Evolutionary conservation across 2,329 filamentous ascomycete species (phyloP).

Genomic region (Madurella mycetomatis): DNA sequence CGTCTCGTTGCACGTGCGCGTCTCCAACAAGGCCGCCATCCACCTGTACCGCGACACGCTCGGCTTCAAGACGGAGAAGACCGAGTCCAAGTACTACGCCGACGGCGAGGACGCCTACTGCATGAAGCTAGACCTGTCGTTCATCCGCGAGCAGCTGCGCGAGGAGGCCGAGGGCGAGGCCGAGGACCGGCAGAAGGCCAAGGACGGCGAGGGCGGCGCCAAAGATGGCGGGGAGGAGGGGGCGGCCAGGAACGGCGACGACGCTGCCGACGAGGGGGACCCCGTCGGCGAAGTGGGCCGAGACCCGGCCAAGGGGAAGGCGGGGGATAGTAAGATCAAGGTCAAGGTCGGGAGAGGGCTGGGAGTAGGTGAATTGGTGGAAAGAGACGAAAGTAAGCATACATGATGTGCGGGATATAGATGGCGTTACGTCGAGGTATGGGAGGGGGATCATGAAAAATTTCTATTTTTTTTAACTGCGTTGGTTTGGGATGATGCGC

Average conservation of each 20-base stretch:
- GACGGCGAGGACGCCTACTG: slow-evolving; percentile 94
- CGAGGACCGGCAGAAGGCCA: slow-evolving; percentile 27
- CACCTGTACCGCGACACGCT: slow-evolving; percentile 91
- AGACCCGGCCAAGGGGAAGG: slow-evolving; percentile 34
- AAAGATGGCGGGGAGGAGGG: neutral
- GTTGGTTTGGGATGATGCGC: too few relatives aligned
- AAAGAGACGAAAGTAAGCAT: slow-evolving; percentile 60
- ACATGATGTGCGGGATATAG: neutral
- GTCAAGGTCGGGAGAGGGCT: slow-evolving; percentile 78
- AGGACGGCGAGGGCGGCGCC: slow-evolving; percentile 8
- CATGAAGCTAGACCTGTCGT: slow-evolving; percentile 82
- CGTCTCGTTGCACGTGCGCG: slow-evolving; percentile 91
- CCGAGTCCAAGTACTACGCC: slow-evolving; percentile 88
- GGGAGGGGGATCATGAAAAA: too few relatives aligned
- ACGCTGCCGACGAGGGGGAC: slow-evolving; percentile 60
- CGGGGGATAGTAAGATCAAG: slow-evolving; percentile 61
- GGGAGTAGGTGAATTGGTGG: slow-evolving; percentile 74
- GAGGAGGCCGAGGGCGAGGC: slow-evolving; percentile 38
- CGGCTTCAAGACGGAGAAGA: slow-evolving; percentile 81
- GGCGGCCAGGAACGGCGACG: neutral
- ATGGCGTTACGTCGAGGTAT: neutral
- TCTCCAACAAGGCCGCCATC: slow-evolving; percentile 87
- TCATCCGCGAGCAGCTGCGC: slow-evolving; percentile 48
- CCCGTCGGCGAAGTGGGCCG: slow-evolving; percentile 63
- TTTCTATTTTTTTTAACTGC: too few relatives aligned